Evolutionary conservation across 2,329 filamentous ascomycete species (phyloP), one percentile per base, ranked within the genome.

Genomic region (Trichoderma hamatum): DNA sequence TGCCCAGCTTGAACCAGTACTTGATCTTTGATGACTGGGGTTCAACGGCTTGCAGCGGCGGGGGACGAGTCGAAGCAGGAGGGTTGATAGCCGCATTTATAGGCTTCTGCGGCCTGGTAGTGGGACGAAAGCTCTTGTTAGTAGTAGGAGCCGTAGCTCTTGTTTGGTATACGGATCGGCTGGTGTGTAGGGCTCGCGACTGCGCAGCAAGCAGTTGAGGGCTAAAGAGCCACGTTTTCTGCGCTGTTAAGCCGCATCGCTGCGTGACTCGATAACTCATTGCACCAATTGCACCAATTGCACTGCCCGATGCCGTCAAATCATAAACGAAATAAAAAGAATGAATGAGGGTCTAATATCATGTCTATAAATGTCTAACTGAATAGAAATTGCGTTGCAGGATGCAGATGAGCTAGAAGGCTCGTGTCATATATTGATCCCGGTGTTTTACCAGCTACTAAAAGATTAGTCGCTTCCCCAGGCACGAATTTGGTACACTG

Each of bases 61-160:
- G 88, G 0, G 94, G 92, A 26, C 91, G 89, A 0, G 93, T 96
- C 58, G 88, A 88, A 11, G 82, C 75, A 0, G 93, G 92, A 0
- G 92, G 90, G 81, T 97, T 96, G 73, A 94, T 75, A 61, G 80
- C 76, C 36, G 79, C 73, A 69, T 75, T 82, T 72, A 73, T 76
- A 72, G 71, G 10, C 26, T 46, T 71, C 73, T 63, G 71, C 70
- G 28, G 78, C 69, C 75, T 74, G 66, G 72, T 71, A 24, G 71
- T 74, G 34, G n/a, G 52, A 36, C 72, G 74, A 58, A 34, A 32
- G 6, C 24, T 34, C 49, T 68, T 68, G 7, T 55, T 64, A 69
- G 73, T 73, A 68, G 77, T 73, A 43, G 74, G 72, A 63, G 63
- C 67, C 39, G 74, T 72, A 65, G 64, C 67, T 32, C 76, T 76